Conservation (phyloP, 352 stramenopile genomes). For the Pythium aphanidermatum region DNA sequence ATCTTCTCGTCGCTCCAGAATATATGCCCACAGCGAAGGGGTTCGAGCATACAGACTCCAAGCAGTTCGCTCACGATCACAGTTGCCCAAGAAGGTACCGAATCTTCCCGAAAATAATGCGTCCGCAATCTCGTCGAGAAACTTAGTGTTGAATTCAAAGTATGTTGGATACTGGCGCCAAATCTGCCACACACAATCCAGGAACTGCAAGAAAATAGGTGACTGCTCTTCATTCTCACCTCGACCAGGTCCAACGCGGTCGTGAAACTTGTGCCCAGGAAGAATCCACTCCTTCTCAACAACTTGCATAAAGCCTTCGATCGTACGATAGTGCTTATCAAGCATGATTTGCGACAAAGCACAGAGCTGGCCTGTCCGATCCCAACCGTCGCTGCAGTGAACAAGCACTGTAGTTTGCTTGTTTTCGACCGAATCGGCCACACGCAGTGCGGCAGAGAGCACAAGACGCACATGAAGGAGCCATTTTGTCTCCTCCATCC, state of each 20-base stretch:
- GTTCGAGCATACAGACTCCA: constrained; percentile 52
- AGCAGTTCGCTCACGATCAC: constrained; percentile 58
- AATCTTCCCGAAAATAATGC: constrained; percentile 67
- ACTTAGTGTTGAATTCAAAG: constrained; percentile 78
- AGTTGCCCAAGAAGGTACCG: constrained; percentile 87
- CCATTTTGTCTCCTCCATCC: constrained; percentile 80
- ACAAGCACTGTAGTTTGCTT: constrained; percentile 77
- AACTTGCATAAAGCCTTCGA: constrained; percentile 74
- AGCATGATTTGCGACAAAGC: constrained; percentile 84
- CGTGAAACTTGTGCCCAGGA: constrained; percentile 86
- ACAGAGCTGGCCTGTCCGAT: constrained; percentile 85
- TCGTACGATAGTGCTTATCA: constrained; percentile 81
- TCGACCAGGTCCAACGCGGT: constrained; percentile 65
- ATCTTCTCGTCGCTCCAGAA: constrained; percentile 34
- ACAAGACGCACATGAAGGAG: constrained; percentile 66
- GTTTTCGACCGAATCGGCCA: constrained; percentile 61
- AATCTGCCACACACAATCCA: constrained; percentile 87
- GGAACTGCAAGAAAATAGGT: constrained; percentile 87
- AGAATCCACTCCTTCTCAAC: constrained; percentile 85
- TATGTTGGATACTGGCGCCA: constrained; percentile 69
- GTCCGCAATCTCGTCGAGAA: constrained; percentile 71
- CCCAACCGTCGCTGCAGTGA: constrained; percentile 91
- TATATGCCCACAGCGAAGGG: constrained; percentile 59
- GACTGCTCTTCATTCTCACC: constrained; percentile 76
- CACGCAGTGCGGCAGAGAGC: constrained; percentile 55